Evolutionary conservation across 2,329 filamentous ascomycete genomes (phyloP).

Genomic region (Talaromyces sp.): DNA sequence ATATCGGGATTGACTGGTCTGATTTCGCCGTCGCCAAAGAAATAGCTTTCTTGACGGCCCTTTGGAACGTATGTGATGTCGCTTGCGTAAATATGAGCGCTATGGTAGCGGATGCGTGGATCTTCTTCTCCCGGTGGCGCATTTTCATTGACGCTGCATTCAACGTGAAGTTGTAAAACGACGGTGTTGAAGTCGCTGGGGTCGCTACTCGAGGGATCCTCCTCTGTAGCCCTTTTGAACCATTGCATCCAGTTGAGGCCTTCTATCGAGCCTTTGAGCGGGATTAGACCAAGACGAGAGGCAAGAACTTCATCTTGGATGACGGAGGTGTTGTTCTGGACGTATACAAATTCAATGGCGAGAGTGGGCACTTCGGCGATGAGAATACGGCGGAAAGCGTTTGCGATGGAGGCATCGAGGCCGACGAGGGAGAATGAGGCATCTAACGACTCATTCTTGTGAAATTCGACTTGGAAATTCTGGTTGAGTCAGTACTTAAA

Average conservation of each 20-base stretch:
- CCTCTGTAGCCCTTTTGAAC: conserved; percentile 67
- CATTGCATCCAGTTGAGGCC: conserved; percentile 79
- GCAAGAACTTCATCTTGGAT: conserved; percentile 97
- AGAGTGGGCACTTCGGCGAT: conserved; percentile 91
- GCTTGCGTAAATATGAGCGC: conserved; percentile 75
- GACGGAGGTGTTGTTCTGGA: conserved; percentile 94
- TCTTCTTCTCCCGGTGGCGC: conserved; percentile 70
- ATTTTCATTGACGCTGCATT: conserved; percentile 73
- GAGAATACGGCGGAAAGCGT: conserved; percentile 94
- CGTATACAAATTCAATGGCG: conserved; percentile 88
- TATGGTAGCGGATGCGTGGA: conserved; percentile 75
- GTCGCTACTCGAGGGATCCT: conserved; percentile 51
- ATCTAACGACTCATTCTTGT: conserved; percentile 72
- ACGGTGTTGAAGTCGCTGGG: conserved; percentile 81
- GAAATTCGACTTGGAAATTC: conserved; percentile 70
- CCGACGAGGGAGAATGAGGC: conserved; percentile 87
- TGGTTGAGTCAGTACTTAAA: conserved; percentile 28
- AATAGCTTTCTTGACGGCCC: conserved; percentile 66
- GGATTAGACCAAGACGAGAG: conserved; percentile 82
- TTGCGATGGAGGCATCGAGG: conserved; percentile 86
- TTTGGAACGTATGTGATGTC: conserved; percentile 72
- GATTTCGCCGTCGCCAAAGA: conserved; percentile 63
- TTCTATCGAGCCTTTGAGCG: conserved; percentile 71
- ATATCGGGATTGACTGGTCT: conserved; percentile 84
- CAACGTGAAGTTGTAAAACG: conserved; percentile 67